Evolutionary conservation across 2,329 filamentous ascomycete species (phyloP), one percentile per base, ranked within the genome.

Genomic region (Cyphellophora europaea): DNA sequence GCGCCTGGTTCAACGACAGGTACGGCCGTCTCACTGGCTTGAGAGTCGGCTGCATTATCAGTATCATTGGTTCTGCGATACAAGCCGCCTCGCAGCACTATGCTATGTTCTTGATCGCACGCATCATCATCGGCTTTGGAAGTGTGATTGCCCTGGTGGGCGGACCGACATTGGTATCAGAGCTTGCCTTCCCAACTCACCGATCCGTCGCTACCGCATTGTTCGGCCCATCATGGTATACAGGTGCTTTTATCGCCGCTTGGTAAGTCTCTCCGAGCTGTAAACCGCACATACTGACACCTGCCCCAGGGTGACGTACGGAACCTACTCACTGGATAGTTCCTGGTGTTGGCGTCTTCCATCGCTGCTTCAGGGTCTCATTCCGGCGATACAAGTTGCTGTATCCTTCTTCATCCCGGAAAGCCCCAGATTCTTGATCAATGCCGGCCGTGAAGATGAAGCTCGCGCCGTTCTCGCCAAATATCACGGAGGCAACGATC

Each of bases 351-450:
- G 76, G 74, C 62, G 76, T 2, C 77, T 82, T 40, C 77, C 76
- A 0, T 69, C 81, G 25, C 74, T 75, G 0, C 75, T 79, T 50
- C 77, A 82, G 47, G 78, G 79, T 31, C 54, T 77, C 0, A 74
- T 75, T 1, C 67, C 79, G 0, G 40, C 78, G 2, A 36, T 71
- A 1, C 63, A 80, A 1, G 59, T 80, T 35, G 46, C 48, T 2
- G 51, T 65, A 5, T 67, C 79, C 18, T 75, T 71, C 65, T 73
- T 79, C 54, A 74, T 82, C 50, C 79, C 78, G 0, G 79, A 83
- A 44, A 77, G 72, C 1, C 78, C 77, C 0, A 66, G 79, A 2
- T 81, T 74, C 71, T 65, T 80, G 23, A 47, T 57, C 29, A 51
- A 46, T 12, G 53, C 49, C 23, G 51, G 50, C 19, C 46, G 49